Evolutionary conservation across 2,329 filamentous ascomycete species (phyloP), one percentile per base, ranked within the genome.

Genomic region (Aspergillus floridensis): DNA sequence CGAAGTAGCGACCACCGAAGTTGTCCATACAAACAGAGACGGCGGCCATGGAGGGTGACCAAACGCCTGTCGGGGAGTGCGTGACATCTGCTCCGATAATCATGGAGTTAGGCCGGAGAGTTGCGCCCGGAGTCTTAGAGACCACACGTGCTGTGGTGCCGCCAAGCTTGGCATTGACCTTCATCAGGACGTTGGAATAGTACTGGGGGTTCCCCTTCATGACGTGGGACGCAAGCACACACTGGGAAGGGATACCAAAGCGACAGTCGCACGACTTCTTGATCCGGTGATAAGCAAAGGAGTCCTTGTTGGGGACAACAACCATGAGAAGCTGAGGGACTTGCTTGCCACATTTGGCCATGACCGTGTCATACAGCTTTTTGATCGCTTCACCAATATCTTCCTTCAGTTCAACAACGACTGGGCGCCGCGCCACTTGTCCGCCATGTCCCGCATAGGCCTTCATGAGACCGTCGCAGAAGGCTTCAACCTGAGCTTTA

Each of bases 141-240:
- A 81, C 67, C 2, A 79, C 81, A 53, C 80, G 75, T 61, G 78
- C 87, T 1, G 92, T 97, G 0, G 86, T 84, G 5, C 95, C 95
- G 14, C 95, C 95, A 2, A 99, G 84, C 79, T 99, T 99, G 3
- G 91, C 90, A 68, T 99, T 98, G 65, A 99, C 87, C 79, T 99
- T 99, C 91, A 99, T 95, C 64, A 87, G 85, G 0, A 99, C 92
- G 63, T 99, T 99, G 1, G 91, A 95, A 69, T 91, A 89, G 76
- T 98, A 98, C 69, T 99, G 95, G 0, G 83, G 83, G 22, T 89
- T 86, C 16, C 84, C 85, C 72, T 88, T 89, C 41, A 78, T 68
- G 0, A 93, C 90, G 60, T 96, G 89, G 0, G 78, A 77, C 2
- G 81, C 79, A 65, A 92, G 88, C n/a, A 98, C 72, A 63, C 93